Evolutionary conservation across 192 early-diverging fungal species (phyloP).

Genomic region (Backusella sp.): DNA sequence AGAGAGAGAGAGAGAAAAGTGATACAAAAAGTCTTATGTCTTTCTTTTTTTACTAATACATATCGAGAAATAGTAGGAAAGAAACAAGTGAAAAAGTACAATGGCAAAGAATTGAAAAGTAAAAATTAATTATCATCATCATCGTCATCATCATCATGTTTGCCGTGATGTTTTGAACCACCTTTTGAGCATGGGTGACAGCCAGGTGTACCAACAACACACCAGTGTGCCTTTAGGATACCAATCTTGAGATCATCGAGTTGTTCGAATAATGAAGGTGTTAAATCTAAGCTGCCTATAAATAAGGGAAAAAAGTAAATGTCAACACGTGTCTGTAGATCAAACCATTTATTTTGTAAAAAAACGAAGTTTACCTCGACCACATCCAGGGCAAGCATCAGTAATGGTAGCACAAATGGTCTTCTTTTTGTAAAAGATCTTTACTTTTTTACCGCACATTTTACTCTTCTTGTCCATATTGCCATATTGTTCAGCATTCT

Average conservation of each 20-base stretch:
- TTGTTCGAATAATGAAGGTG: slow-evolving; percentile 9
- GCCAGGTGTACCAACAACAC: slow-evolving; percentile 4
- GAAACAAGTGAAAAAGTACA: background rate
- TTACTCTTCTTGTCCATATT: background rate
- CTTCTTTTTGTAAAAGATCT: slow-evolving; percentile 30
- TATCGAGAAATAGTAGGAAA: background rate
- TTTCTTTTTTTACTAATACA: slow-evolving; percentile 3
- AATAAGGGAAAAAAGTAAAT: background rate
- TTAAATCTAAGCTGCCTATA: slow-evolving; percentile 19
- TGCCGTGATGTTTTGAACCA: background rate
- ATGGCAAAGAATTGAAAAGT: background rate
- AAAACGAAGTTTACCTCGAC: slow-evolving; percentile 8
- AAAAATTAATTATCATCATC: background rate
- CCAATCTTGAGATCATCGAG: background rate
- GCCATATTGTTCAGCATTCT: slow-evolving; percentile 13
- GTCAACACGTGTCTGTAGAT: background rate
- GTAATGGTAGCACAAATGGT: slow-evolving; percentile 37
- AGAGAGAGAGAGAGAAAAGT: slow-evolving; percentile 5
- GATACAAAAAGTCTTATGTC: slow-evolving; percentile 9
- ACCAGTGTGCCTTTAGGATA: slow-evolving; percentile 14
- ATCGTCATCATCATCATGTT: background rate
- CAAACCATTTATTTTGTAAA: background rate
- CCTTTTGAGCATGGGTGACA: background rate
- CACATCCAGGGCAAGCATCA: slow-evolving; percentile 49
- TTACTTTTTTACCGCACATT: slow-evolving; percentile 38